Percentiles rank a stretch among this genome's conserved stretches.
Conservation (phyloP, 352 stramenopile genomes). For the Phytophthora pluvialis region DNA sequence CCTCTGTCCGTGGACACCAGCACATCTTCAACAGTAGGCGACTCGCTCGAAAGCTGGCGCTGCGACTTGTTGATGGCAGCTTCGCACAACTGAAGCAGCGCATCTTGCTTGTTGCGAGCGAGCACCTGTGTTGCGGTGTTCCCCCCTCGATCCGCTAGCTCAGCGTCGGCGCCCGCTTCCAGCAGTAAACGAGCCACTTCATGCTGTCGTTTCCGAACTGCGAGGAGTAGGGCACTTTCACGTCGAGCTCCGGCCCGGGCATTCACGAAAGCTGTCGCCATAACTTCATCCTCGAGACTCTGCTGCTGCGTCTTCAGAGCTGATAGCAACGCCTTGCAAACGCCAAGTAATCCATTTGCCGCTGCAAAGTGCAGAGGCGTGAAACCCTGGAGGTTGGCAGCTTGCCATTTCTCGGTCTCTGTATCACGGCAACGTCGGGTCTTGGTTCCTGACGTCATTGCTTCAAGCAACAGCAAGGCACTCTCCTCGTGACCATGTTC, state of each 20-base stretch:
- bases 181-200: constrained; percentile 53
- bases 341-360: constrained; percentile 43
- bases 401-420: constrained; percentile 43
- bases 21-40: constrained; percentile 22
- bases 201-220: constrained; percentile 61
- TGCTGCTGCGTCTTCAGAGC: constrained; percentile 42
- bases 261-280: constrained; percentile 38
- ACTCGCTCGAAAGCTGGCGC: constrained; percentile 10
- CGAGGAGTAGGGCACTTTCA: constrained; percentile 71
- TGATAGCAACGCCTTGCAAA: constrained; percentile 45
- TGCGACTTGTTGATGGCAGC: constrained; percentile 26
- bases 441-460: constrained; percentile 13
- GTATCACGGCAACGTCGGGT: background rate
- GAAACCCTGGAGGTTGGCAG: constrained; percentile 57
- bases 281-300: constrained; percentile 44
- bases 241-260: constrained; percentile 39
- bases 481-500: constrained; percentile 58
- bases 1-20: background rate
- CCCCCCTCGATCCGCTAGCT: constrained; percentile 51
- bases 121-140: constrained; percentile 61
- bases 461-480: constrained; percentile 50
- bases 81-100: constrained; percentile 54
- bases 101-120: constrained; percentile 53
- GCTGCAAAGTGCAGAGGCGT: constrained; percentile 71
- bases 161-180: constrained; percentile 47